These are phyloP conservation scores for Takashimella tepidaria DNA, from an alignment of 1,284 basidiomycete species.

Conservation along the genomic window DNA sequence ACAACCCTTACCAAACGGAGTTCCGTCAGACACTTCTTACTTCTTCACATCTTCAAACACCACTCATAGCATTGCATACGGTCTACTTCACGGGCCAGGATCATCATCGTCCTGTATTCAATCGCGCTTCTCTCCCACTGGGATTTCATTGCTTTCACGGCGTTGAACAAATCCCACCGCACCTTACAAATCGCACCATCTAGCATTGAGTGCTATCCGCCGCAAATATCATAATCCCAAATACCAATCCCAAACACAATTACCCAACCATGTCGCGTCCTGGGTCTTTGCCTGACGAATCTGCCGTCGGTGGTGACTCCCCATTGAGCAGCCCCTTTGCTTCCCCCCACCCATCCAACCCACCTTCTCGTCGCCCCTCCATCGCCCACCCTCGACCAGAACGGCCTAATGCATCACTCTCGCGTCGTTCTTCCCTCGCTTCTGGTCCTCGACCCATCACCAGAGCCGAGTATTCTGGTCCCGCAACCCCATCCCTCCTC, in stretches of 20 bases:
- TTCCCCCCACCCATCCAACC: conserved; percentile 22
- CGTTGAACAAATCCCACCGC: not conserved
- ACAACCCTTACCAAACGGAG: not conserved
- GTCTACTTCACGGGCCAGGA: too few relatives aligned
- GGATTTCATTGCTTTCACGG: too few relatives aligned
- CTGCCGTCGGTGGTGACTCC: conserved; percentile 12
- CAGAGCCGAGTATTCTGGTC: conserved; percentile 34
- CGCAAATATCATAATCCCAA: too few relatives aligned
- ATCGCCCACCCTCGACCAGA: conserved; percentile 14
- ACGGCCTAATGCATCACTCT: conserved; percentile 12
- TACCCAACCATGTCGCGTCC: conserved; percentile 2
- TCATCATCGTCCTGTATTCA: too few relatives aligned
- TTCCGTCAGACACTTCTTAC: not conserved
- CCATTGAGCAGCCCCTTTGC: conserved; percentile 12
- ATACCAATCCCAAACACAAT: not conserved
- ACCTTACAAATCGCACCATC: too few relatives aligned
- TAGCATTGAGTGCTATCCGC: too few relatives aligned
- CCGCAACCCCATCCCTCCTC: conserved; percentile 41
- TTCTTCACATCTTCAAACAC: not conserved
- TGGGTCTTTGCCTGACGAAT: conserved; percentile 3
- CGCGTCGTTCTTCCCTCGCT: conserved; percentile 30
- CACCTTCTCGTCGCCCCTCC: conserved; percentile 19
- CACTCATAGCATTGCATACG: not conserved
- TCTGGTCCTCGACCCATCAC: conserved; percentile 39
- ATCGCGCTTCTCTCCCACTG: too few relatives aligned